Evolutionary conservation across 2,329 filamentous ascomycete genomes (phyloP).

Genomic region (Sporothrix pallida): DNA sequence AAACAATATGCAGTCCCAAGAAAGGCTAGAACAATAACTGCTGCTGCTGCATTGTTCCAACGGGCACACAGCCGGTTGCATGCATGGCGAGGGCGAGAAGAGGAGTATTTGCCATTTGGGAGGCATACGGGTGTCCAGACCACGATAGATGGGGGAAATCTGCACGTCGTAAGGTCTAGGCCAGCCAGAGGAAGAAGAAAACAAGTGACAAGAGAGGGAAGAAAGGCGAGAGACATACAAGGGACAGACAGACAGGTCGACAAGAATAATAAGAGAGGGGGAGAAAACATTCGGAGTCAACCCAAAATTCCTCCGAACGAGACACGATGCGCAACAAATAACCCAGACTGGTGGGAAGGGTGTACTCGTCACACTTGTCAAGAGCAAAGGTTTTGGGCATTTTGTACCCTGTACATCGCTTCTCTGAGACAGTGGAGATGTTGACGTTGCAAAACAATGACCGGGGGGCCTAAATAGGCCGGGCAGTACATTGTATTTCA

Average conservation of each 20-base stretch:
- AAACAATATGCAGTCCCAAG: too few species aligned
- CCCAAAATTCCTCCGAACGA: background rate
- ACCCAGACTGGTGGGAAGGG: background rate
- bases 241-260: too few species aligned
- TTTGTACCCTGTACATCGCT: background rate
- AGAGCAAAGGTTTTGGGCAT: too few species aligned
- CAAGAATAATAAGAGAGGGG: background rate
- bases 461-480: background rate
- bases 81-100: background rate
- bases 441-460: conserved; percentile 18
- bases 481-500: background rate
- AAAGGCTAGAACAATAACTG: background rate
- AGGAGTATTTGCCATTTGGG: too few species aligned
- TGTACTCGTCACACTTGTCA: background rate
- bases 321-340: background rate
- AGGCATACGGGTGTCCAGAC: background rate
- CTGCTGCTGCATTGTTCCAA: background rate
- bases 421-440: background rate
- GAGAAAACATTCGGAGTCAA: background rate
- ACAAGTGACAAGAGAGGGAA: too few species aligned
- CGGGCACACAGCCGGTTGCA: background rate
- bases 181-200: background rate
- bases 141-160: background rate
- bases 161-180: background rate
- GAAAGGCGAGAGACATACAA: too few species aligned